Conservation (phyloP, 2,329 filamentous ascomycete species). For the Penicillium sclerotiorum region DNA sequence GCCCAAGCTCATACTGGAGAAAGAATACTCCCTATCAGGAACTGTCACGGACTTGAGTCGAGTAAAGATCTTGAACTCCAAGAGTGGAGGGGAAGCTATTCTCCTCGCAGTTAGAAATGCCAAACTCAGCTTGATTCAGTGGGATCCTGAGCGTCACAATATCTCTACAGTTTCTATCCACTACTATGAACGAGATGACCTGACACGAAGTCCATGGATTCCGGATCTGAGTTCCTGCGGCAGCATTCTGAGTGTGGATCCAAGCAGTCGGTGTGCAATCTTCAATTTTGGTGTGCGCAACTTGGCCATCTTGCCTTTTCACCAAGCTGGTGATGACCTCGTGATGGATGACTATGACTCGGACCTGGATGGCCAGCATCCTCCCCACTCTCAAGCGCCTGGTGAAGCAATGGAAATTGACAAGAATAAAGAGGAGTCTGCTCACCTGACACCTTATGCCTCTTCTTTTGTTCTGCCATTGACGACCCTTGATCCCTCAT, state of each 20-base stretch:
- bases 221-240: constrained; percentile 72
- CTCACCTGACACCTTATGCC: constrained; percentile 70
- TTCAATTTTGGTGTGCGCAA: constrained; percentile 89
- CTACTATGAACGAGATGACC: constrained; percentile 95
- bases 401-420: constrained; percentile 28
- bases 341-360: constrained; percentile 91
- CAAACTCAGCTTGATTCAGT: constrained; percentile 89
- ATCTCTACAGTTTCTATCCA: constrained; percentile 92
- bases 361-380: constrained; percentile 71
- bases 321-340: constrained; percentile 81
- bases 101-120: constrained; percentile 86
- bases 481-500: constrained; percentile 80
- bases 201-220: constrained; percentile 80
- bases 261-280: constrained; percentile 87
- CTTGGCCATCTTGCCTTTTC: constrained; percentile 91
- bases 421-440: constrained; percentile 36
- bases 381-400: constrained; percentile 39
- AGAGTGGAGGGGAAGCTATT: constrained; percentile 80
- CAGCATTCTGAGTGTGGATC: constrained; percentile 85
- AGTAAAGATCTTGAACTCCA: constrained; percentile 71
- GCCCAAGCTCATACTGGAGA: constrained; percentile 79
- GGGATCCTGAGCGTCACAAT: constrained; percentile 78
- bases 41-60: constrained; percentile 81
- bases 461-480: constrained; percentile 92
- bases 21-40: constrained; percentile 81